Evolutionary conservation across 805 yeast species (phyloP).

Genomic region (Ogataea nitratoaversa): DNA sequence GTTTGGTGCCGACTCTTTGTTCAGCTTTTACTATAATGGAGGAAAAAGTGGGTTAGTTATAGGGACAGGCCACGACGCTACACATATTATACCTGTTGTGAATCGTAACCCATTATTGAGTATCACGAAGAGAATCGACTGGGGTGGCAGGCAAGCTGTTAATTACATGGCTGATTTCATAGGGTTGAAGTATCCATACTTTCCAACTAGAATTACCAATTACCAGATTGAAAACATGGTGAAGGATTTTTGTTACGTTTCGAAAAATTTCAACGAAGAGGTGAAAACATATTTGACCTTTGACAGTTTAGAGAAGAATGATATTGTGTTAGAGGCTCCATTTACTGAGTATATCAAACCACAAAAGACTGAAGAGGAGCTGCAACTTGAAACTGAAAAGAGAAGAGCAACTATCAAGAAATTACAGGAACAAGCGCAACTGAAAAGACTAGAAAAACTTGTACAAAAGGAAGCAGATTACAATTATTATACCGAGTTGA

Average conservation of each 20-base stretch:
- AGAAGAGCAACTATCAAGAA: slow-evolving; percentile 82
- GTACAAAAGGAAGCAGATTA: slow-evolving; percentile 77
- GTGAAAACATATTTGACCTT: slow-evolving; percentile 52
- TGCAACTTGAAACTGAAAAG: slow-evolving; percentile 69
- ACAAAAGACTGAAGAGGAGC: slow-evolving; percentile 80
- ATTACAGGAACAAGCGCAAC: slow-evolving; percentile 90
- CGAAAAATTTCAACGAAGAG: slow-evolving; percentile 64
- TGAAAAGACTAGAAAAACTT: slow-evolving; percentile 73
- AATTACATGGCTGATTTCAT: slow-evolving; percentile 60
- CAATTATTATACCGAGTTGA: slow-evolving; percentile 61
- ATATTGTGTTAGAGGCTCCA: slow-evolving; percentile 80
- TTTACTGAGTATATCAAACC: slow-evolving; percentile 59
- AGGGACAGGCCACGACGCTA: slow-evolving; percentile 77
- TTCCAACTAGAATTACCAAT: slow-evolving; percentile 67
- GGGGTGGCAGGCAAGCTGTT: slow-evolving; percentile 82
- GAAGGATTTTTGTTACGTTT: slow-evolving; percentile 74
- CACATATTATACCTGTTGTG: slow-evolving; percentile 78
- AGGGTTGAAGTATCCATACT: slow-evolving; percentile 83
- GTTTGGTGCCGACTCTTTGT: slow-evolving; percentile 79
- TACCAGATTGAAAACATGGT: slow-evolving; percentile 65
- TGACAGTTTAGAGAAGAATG: slow-evolving; percentile 61
- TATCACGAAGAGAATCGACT: slow-evolving; percentile 76
- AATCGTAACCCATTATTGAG: slow-evolving; percentile 61
- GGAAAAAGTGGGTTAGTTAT: slow-evolving; percentile 67
- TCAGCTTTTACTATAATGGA: slow-evolving; percentile 67